Percentiles rank a stretch among this genome's conserved stretches.
Conservation (phyloP, 768 basidiomycete genomes). For the Mycena pura region DNA sequence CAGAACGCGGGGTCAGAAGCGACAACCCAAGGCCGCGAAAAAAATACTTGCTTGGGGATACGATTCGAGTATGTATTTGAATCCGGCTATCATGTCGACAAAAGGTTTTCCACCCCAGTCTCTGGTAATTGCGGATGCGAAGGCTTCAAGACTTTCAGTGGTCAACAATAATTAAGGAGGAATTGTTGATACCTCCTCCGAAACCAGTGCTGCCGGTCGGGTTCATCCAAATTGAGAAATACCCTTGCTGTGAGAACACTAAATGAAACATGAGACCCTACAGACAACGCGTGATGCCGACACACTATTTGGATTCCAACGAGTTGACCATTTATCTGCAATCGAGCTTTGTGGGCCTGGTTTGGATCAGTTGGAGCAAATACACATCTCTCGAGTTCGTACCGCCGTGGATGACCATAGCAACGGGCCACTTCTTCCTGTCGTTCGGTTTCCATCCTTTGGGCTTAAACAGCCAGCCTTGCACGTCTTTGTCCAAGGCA, state of each 20-base stretch:
- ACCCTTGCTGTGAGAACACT: conserved; percentile 89
- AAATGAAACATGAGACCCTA: too few relatives aligned
- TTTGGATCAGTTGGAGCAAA: too few relatives aligned
- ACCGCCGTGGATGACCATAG: conserved; percentile 86
- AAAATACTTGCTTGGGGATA: conserved; percentile 65
- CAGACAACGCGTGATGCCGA: too few relatives aligned
- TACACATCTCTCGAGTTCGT: too few relatives aligned
- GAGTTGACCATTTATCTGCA: conserved; percentile 79
- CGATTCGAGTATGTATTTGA: conserved; percentile 70
- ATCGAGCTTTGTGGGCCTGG: conserved; percentile 86
- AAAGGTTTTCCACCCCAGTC: conserved; percentile 92
- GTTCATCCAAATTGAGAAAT: conserved; percentile 87
- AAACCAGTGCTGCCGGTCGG: conserved; percentile 95
- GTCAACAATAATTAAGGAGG: background rate
- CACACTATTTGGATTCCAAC: conserved; percentile 95
- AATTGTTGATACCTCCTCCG: conserved; percentile 74
- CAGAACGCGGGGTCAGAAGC: background rate
- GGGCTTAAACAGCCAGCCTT: conserved; percentile 87
- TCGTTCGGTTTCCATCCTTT: conserved; percentile 72
- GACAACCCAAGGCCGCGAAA: background rate
- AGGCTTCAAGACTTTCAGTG: conserved; percentile 49
- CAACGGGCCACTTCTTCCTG: conserved; percentile 77
- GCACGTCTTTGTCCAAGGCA: conserved; percentile 74
- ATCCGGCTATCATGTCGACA: conserved; percentile 75
- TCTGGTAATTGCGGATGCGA: conserved; percentile 77